Conservation (phyloP, 192 early-diverging fungal species). For the Cladochytrium replicatum region DNA sequence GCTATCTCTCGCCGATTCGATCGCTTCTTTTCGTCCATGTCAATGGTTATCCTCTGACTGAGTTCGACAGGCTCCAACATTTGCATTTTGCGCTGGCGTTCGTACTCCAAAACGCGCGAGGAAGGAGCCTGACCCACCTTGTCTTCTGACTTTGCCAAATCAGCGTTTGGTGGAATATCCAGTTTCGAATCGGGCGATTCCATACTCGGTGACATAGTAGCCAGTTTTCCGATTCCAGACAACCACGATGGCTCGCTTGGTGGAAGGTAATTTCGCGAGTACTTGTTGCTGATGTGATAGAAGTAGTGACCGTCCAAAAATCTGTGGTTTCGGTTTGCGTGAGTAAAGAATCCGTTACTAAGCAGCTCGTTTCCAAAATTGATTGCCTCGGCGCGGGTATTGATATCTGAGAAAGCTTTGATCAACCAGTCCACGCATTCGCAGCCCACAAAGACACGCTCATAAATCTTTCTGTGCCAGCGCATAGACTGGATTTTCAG, state of each 20-base stretch:
- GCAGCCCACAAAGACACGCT: slow-evolving; percentile 63
- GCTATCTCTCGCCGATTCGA: slow-evolving; percentile 75
- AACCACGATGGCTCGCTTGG: no score
- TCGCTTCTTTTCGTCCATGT: slow-evolving; percentile 70
- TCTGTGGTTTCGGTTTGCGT: slow-evolving; percentile 37
- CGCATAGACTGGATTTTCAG: slow-evolving; percentile 61
- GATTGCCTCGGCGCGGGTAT: slow-evolving; percentile 65
- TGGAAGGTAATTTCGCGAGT: no score
- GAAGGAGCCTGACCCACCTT: no score
- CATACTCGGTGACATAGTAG: no score
- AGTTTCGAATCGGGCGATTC: no score
- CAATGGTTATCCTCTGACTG: slow-evolving; percentile 60
- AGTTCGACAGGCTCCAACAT: slow-evolving; percentile 49
- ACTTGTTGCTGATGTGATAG: slow-evolving; percentile 60
- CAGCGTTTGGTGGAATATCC: no score
- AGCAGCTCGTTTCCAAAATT: slow-evolving; percentile 68
- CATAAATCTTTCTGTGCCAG: slow-evolving; percentile 77
- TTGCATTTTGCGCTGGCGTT: no score
- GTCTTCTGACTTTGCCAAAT: no score
- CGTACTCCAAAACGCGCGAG: no score
- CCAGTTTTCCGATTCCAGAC: not conserved
- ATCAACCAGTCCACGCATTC: slow-evolving; percentile 87
- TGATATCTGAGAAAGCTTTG: slow-evolving; percentile 60
- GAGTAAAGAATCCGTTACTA: slow-evolving; percentile 59
- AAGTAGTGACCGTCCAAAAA: slow-evolving; percentile 89